Base-by-base conservation (phyloP, 1,284 basidiomycete genomes). In the Sporisorium sorghi region DNA sequence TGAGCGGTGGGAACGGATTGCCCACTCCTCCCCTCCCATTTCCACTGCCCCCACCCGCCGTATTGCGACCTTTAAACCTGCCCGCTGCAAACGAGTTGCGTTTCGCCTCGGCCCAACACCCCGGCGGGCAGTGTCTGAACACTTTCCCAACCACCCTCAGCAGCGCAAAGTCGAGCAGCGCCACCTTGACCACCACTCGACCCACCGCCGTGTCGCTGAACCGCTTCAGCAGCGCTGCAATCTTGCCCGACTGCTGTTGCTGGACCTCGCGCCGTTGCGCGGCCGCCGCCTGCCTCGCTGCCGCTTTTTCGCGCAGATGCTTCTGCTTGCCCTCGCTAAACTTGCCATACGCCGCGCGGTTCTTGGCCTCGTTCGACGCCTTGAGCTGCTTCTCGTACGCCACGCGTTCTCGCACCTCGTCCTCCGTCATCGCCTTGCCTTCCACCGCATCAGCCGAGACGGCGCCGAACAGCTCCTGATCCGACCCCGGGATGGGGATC, bases 1-100 rank as follows among this genome's bases (percentile, higher is more conserved):
- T 93, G 68, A 98, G 87, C 0, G 77, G 62, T 2, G 84, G 81
- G 63, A 85, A 86, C 0, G 84, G 82, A 35, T 84, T 83, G 1
- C 77, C 76, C 5, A 21, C 42, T 32, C 58, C 63, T 2, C 57
- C 58, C 32, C 55, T 26, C n/a, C 58, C 50, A 11, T 17, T 47
- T 23, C 39, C 49, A 12, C 24, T 42, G 5, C 42, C 42, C 11
- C n/a, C 48, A 24, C 19, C 37, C 1, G 23, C 37, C 1, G 23
- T 15, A 12, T 37, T 44, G 12, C 48, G 24, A n/a, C 43, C 32
- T 37, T 59, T 56, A 6, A 21, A 43, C 52, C 35, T 61, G 1
- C 28, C 44, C 10, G 26, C 39, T 32, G 35, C 39, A n/a, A n/a
- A n/a, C n/a, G n/a, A n/a, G n/a, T n/a, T 47, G 39, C 23, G 37